Evolutionary conservation across 495 filamentous ascomycete genomes (phyloP).

Genomic region (Daldinia caldariorum): DNA sequence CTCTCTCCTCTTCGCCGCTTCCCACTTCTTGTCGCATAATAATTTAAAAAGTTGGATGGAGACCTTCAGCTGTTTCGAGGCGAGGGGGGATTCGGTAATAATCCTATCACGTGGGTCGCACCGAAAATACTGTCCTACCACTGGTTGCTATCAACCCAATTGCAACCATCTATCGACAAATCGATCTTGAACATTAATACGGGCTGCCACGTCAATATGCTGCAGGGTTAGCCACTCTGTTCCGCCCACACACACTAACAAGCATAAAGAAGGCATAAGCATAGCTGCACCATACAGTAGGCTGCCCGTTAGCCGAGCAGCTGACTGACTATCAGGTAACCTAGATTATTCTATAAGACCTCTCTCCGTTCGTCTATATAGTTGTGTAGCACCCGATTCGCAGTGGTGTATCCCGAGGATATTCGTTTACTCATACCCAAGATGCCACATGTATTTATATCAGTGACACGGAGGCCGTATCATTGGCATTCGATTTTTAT

Average conservation of each 20-base stretch:
- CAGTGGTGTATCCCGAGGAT: constrained; percentile 28
- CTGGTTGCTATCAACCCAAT: constrained; percentile 31
- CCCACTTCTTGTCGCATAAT: constrained; percentile 25
- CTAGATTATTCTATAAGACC: constrained; percentile 17
- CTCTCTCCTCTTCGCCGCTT: constrained; percentile 26
- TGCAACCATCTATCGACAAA: constrained; percentile 32
- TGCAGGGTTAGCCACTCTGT: constrained; percentile 27
- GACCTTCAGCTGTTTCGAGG: constrained; percentile 29
- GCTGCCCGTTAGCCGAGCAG: constrained; percentile 23
- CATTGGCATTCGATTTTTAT: constrained; percentile 5
- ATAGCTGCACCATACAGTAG: not conserved
- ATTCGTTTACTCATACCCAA: constrained; percentile 31
- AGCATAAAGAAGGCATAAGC: constrained; percentile 13
- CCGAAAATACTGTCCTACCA: constrained; percentile 11
- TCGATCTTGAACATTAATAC: constrained; percentile 42
- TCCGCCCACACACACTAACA: constrained; percentile 22
- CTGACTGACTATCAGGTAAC: not conserved
- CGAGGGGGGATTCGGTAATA: constrained; percentile 40
- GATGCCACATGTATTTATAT: constrained; percentile 19
- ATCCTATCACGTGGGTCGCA: constrained; percentile 36
- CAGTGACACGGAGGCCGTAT: constrained; percentile 24
- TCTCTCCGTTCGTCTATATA: constrained; percentile 19
- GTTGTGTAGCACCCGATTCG: constrained; percentile 21
- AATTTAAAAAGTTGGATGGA: constrained; percentile 38
- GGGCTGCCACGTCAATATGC: constrained; percentile 44